Evolutionary conservation across 179 eudicot species (phyloP), one percentile per base, ranked within the genome.

Genomic region (Nepenthes alata): DNA sequence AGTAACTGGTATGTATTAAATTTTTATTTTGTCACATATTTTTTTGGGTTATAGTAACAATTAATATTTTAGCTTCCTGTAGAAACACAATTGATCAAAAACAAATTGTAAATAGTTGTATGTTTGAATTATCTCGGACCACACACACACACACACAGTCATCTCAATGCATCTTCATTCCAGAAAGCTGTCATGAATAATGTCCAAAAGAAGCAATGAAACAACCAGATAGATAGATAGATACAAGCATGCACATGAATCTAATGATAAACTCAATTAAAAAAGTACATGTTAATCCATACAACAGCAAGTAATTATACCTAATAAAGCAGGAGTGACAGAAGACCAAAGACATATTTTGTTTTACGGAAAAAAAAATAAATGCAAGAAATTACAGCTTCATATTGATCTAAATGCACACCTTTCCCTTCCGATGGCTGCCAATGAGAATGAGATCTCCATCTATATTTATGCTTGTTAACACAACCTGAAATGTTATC

Each of bases 391-490:
- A 16, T 47, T 44, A 65, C 51, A 48, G 35, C 56, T 59, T 34
- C 25, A 54, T 10, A 48, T 25, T 62, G 1, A 57, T 11, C 53
- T 11, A 65, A 57, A 66, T 16, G 60, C 71, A 47, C 58, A 91
- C 97, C 94, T 74, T 76, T 67, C 73, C 86, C 72, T 85, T 85
- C 63, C 78, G 77, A 79, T 80, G 95, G 79, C 97, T 91, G 59
- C 97, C 96, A 62, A 91, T 80, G 61, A 91, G 84, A 35, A 82
- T 75, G 64, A 91, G 89, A 69, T 63, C 76, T 39, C 89, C 95
- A 70, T 91, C 78, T 50, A 85, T 75, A 58, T 70, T 84, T 73
- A 91, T 85, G 80, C 97, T 91, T 35, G 97, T 91, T 75, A 91
- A 73, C 67, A 91, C 95, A 70, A 91, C 97, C 97, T 91, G 85